Base-by-base conservation (phyloP, 1,139 yeast genomes). In the Suhomyces panamericanus region DNA sequence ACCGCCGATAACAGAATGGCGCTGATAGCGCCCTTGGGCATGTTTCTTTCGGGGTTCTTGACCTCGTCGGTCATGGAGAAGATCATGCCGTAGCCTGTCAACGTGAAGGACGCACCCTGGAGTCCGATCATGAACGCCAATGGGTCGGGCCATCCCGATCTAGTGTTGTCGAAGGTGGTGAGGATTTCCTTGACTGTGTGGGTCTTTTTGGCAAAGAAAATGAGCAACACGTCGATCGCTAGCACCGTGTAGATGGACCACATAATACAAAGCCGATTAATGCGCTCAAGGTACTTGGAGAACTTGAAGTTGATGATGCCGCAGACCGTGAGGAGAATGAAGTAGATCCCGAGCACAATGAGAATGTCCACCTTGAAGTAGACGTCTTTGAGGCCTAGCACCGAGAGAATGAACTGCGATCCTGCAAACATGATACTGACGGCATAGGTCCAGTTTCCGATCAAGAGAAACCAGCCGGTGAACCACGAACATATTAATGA, bases 11-110 rank as follows among this genome's bases (percentile, higher is more conserved):
- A 71, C 39, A 81, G 48, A 6, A 87, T 85, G 1, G 95, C 80
- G 44, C 78, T 71, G 1, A 85, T 67, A 57, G 87, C 81, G 5
- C 95, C 95, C 49, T 78, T 78, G n/a, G 96, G 91, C 61, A 88
- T 83, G 44, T 82, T 83, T 50, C 73, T 76, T 57, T 87, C 91
- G 0, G 95, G 93, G 32, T 73, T 73, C 53, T 81, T 81, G 12
- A 87, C 93, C 64, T 87, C 96, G 59, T 87, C 96, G 30, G 90
- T 81, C 73, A 87, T 78, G 7, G 93, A 84, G 14, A 89, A 87
- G 24, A 88, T 70, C 78, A 87, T 83, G 24, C 93, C 93, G 60
- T 85, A 87, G 0, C 95, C 95, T 49, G 87, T 87, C 57, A 87
- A 70, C 22, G 93, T 86, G 62, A 86, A 86, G 35, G 87, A 83